phyloP scores from a whole-genome alignment of 2,329 filamentous ascomycete genomes.

The Mycosphaerella sp. region DNA sequence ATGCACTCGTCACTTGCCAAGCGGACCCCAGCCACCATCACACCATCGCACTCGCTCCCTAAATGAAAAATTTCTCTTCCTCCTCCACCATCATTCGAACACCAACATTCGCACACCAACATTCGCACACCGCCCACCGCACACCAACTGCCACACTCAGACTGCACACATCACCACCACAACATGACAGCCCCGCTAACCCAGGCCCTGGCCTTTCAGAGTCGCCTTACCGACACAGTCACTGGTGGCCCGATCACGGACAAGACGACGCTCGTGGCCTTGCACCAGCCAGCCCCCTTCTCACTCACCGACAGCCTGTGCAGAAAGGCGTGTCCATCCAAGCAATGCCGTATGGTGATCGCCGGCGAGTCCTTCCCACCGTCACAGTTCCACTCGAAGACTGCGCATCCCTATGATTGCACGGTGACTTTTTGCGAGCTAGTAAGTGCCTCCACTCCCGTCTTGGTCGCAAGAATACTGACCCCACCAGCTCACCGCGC shows the following conservation, averaged over 20 bases:
- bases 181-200: constrained; percentile 9
- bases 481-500: constrained; percentile 11
- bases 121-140: background rate
- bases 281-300: constrained; percentile 6
- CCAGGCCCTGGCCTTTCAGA: constrained; percentile 8
- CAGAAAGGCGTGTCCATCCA: constrained; percentile 2
- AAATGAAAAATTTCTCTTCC: background rate
- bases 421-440: constrained; percentile 4
- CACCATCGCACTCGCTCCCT: background rate
- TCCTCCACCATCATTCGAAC: background rate
- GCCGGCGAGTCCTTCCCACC: background rate
- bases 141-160: background rate
- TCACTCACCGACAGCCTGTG: constrained; percentile 5
- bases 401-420: background rate
- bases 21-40: too few relatives aligned
- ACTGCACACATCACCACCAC: background rate
- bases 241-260: constrained; percentile 6
- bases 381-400: background rate
- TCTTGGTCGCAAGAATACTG: background rate
- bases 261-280: constrained; percentile 10
- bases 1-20: background rate
- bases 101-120: background rate
- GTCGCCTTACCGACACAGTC: constrained; percentile 12
- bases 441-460: background rate
- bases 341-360: constrained; percentile 6